Conservation (phyloP, 2,329 filamentous ascomycete species). For the Neonectria faginata region DNA sequence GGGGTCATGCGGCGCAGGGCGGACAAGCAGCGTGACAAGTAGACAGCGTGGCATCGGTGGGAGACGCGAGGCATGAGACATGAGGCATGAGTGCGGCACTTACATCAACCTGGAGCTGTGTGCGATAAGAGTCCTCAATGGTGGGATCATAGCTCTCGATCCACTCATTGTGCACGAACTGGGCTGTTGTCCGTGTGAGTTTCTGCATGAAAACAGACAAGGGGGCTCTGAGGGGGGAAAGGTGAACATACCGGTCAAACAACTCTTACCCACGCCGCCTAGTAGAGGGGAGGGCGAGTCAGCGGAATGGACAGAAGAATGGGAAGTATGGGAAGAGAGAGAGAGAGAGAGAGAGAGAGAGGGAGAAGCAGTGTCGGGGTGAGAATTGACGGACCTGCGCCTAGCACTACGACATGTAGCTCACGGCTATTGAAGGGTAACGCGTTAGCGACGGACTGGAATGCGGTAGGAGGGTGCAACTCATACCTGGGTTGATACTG, state of each 20-base stretch:
- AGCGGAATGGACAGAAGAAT: slow-evolving; percentile 42
- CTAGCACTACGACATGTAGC: slow-evolving; percentile 85
- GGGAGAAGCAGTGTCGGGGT: slow-evolving; percentile 12
- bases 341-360: background rate
- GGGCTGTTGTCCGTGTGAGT: slow-evolving; percentile 66
- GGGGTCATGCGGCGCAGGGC: slow-evolving; percentile 21
- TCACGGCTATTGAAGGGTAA: slow-evolving; percentile 67
- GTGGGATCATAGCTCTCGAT: slow-evolving; percentile 88
- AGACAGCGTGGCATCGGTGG: slow-evolving; percentile 5
- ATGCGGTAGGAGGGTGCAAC: background rate
- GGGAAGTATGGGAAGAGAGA: slow-evolving; percentile 2
- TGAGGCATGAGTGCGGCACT: slow-evolving; percentile 53
- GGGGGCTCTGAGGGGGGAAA: slow-evolving; percentile 28
- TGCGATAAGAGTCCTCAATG: slow-evolving; percentile 82
- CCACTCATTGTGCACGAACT: slow-evolving; percentile 95
- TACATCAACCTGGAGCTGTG: slow-evolving; percentile 85
- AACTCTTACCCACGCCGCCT: slow-evolving; percentile 94
- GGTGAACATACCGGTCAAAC: slow-evolving; percentile 78
- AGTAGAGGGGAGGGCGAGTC: slow-evolving; percentile 44
- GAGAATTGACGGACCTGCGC: slow-evolving; percentile 71
- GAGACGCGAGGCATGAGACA: slow-evolving; percentile 2
- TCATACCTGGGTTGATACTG: slow-evolving; percentile 46
- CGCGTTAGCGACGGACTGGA: slow-evolving; percentile 34
- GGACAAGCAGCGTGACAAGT: background rate
- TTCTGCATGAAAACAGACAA: slow-evolving; percentile 27